Percentiles rank a stretch among this genome's conserved stretches.
Evolutionary conservation across 148 eudicot genomes (phyloP).

Genomic region (Rhododendron kiyosumense): DNA sequence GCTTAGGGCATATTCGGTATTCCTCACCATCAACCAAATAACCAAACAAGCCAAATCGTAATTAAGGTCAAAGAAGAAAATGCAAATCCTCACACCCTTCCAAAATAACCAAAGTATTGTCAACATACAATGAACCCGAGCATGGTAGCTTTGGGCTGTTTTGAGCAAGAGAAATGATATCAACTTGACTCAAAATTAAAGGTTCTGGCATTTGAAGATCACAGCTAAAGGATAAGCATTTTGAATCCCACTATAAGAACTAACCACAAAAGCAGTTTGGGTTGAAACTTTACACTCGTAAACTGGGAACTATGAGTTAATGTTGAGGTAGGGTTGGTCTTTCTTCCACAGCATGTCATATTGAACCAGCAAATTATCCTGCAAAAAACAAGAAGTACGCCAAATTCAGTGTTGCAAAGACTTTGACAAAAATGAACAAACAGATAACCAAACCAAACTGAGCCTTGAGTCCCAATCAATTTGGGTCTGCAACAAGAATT

Average conservation of each 20-base stretch:
- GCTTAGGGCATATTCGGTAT: too few species aligned
- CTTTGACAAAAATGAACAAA: neutral
- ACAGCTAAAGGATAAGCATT: neutral
- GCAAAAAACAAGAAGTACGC: slow-evolving; percentile 19
- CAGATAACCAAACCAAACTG: neutral
- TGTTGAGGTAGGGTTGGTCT: too few species aligned
- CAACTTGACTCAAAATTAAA: neutral
- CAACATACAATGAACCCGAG: neutral
- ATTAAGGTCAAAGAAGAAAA: too few species aligned
- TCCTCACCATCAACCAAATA: too few species aligned
- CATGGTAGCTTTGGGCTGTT: too few species aligned
- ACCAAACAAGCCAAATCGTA: too few species aligned
- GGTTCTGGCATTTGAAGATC: neutral
- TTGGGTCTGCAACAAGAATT: neutral
- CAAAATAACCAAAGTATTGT: too few species aligned
- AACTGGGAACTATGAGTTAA: slow-evolving; percentile 17
- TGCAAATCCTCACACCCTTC: too few species aligned
- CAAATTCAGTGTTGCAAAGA: neutral
- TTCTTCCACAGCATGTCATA: too few species aligned
- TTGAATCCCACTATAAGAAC: neutral
- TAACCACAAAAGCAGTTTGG: neutral
- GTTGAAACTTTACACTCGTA: slow-evolving; percentile 27
- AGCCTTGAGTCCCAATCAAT: neutral
- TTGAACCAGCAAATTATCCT: too few species aligned
- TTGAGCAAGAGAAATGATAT: neutral